Percentiles rank a stretch among this genome's conserved stretches.
Evolutionary conservation across 2,329 filamentous ascomycete species (phyloP).

Genomic region (Penicillium hordei): DNA sequence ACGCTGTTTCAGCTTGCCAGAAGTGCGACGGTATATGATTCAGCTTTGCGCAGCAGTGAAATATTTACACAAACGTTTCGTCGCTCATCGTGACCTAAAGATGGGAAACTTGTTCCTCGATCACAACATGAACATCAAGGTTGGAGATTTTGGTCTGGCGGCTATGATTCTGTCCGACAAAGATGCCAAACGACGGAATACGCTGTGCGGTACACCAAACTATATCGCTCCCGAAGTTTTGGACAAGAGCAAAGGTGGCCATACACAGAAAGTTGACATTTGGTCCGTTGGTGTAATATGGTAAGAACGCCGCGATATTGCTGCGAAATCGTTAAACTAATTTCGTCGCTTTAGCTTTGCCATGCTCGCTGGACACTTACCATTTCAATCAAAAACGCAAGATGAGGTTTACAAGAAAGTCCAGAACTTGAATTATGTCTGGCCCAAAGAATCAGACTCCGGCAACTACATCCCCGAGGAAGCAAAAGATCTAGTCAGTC

Average conservation of each 20-base stretch:
- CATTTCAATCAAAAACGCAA: slow-evolving; percentile 76
- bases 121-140: slow-evolving; percentile 92
- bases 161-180: slow-evolving; percentile 87
- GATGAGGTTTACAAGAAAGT: slow-evolving; percentile 55
- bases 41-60: slow-evolving; percentile 97
- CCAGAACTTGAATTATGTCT: slow-evolving; percentile 49
- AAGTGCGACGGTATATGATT: slow-evolving; percentile 89
- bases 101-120: slow-evolving; percentile 98
- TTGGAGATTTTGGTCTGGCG: slow-evolving; percentile 94
- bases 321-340: slow-evolving; percentile 18
- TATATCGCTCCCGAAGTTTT: slow-evolving; percentile 97
- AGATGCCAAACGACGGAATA: slow-evolving; percentile 83
- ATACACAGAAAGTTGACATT: slow-evolving; percentile 96
- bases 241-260: slow-evolving; percentile 88
- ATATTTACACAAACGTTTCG: slow-evolving; percentile 93
- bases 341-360: slow-evolving; percentile 65
- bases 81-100: slow-evolving; percentile 95
- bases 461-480: slow-evolving; percentile 50
- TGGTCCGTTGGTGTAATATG: slow-evolving; percentile 98
- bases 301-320: slow-evolving; percentile 50
- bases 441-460: slow-evolving; percentile 48
- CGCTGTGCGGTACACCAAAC: slow-evolving; percentile 94
- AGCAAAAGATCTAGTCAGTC: slow-evolving; percentile 49
- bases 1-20: slow-evolving; percentile 86
- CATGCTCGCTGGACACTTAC: slow-evolving; percentile 92